Evolutionary conservation across 2,329 filamentous ascomycete genomes (phyloP), one percentile per base, ranked within the genome.

Genomic region (Sphaerulina musiva): DNA sequence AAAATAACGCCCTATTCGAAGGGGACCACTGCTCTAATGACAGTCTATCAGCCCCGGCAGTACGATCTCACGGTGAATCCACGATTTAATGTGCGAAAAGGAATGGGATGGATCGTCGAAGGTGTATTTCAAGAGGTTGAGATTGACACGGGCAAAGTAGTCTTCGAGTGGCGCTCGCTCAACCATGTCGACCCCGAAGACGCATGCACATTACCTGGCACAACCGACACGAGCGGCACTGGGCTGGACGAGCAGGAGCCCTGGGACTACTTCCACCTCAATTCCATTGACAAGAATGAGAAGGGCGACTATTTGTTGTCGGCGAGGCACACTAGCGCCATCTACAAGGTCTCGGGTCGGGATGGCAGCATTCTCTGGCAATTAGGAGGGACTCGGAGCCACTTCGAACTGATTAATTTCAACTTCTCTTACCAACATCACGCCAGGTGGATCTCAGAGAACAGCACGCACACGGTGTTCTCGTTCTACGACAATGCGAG

Each of bases 81-180:
- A 23, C 57, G 62, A 11, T 72, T 68, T 55, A 68, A 70, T 26
- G 55, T 72, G 11, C 60, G 69, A 46, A 65, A 69, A 6, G 75
- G 76, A 3, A 69, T 78, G 55, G 76, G 76, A 1, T 80, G 75
- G 74, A 64, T 80, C 36, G 74, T 78, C 59, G 73, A 79, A 63
- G 76, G 76, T 51, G 69, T 78, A 2, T 79, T 80, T 56, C 77
- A 80, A 62, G 78, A 80, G 64, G 69, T 80, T 32, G 75, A 81
- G 53, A 77, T 80, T 41, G 71, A 76, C 23, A 81, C 77, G 2
- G 79, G 79, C 2, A 70, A 76, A 40, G 66, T 83, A 3, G 57
- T 82, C 9, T 83, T 83, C 58, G 80, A 83, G 59, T 83, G 80
- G 81, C 74, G 73, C 31, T 78, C 76, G 58, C 67, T 82, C 8